Conservation (phyloP, 2,329 filamentous ascomycete species). For the Colletotrichum tamarilloi region DNA sequence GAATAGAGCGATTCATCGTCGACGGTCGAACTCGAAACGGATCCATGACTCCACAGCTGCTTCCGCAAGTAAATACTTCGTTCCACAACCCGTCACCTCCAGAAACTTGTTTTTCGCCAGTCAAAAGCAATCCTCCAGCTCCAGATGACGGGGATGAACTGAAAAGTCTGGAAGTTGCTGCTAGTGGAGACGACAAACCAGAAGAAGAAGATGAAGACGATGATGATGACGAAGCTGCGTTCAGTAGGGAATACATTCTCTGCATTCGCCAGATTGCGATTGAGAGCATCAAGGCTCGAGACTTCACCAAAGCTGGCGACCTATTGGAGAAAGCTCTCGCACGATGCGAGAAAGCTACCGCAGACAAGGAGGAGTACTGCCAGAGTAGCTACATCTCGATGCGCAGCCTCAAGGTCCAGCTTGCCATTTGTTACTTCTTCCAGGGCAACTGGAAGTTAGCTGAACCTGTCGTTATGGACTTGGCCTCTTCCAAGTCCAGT, state of each 20-base stretch:
- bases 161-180: constrained; percentile 1
- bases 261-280: constrained; percentile 40
- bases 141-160: not conserved
- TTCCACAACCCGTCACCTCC: not conserved
- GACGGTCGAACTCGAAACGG: not conserved
- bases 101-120: not conserved
- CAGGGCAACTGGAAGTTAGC: constrained; percentile 39
- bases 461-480: constrained; percentile 33
- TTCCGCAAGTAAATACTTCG: not conserved
- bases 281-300: constrained; percentile 41
- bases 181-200: not conserved
- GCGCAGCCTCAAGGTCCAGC: constrained; percentile 38
- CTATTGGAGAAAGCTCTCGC: constrained; percentile 36
- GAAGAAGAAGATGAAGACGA: not conserved
- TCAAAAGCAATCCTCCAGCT: not conserved
- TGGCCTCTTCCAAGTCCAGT: constrained; percentile 33
- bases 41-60: not conserved
- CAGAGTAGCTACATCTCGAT: not conserved
- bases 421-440: constrained; percentile 40
- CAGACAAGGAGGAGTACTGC: not conserved
- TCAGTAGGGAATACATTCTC: constrained; percentile 21
- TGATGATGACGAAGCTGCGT: not conserved
- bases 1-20: constrained; percentile 35
- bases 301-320: constrained; percentile 28
- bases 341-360: not conserved